A percentile compares a stretch with the other conserved stretches of the same genome.
These are phyloP conservation scores for Phalaenopsis equestris DNA, from an alignment of 106 monocot genomes.

Conservation along the genomic window DNA sequence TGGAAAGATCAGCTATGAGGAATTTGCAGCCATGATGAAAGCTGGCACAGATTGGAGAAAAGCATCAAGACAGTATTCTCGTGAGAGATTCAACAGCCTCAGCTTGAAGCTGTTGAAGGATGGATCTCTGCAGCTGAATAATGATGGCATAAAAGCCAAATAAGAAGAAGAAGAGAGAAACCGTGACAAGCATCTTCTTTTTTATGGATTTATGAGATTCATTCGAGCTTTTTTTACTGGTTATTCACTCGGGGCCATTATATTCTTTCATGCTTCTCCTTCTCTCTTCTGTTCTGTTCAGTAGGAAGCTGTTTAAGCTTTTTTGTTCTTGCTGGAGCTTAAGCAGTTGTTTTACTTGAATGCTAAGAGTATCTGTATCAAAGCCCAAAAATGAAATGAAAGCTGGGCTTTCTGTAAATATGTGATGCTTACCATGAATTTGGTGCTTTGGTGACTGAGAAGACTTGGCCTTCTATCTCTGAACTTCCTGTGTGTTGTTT, in stretches of 20 bases:
- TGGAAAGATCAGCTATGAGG: conserved; percentile 55
- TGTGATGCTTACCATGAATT: not conserved
- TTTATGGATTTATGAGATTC: conserved; percentile 11
- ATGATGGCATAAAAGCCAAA: conserved; percentile 9
- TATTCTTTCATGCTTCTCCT: not conserved
- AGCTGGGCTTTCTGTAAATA: not conserved
- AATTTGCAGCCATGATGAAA: conserved; percentile 66
- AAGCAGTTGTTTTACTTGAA: not conserved
- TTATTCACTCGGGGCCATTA: not conserved
- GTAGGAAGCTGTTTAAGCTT: conserved; percentile 2
- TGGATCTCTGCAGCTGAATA: conserved; percentile 30
- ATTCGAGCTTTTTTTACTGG: not conserved
- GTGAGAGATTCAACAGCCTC: conserved; percentile 43
- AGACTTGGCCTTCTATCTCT: not conserved
- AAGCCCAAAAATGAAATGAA: not conserved
- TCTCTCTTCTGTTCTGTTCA: conserved; percentile 1
- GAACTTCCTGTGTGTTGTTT: not conserved
- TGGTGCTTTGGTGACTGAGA: not conserved
- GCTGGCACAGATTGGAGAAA: conserved; percentile 68
- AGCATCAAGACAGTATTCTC: conserved; percentile 52
- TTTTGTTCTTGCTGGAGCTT: not conserved
- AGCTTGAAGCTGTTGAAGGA: conserved; percentile 51
- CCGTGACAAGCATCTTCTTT: not conserved
- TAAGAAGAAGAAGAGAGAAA: not conserved
- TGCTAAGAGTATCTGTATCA: not conserved